Conservation (phyloP, 2,329 filamentous ascomycete species). For the Didymella arachidicola region DNA sequence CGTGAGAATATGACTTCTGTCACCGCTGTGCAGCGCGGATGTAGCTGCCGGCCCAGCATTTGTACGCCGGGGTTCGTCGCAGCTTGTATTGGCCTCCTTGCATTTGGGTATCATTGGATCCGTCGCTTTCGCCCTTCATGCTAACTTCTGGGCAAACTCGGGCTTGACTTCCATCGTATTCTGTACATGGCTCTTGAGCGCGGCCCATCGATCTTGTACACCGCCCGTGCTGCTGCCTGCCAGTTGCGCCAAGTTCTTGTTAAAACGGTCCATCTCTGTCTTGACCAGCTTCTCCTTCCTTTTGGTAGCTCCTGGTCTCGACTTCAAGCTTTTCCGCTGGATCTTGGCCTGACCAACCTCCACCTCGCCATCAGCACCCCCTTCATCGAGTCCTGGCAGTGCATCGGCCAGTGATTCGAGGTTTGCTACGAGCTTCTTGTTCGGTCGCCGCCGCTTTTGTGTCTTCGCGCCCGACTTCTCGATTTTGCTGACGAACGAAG, state of each 20-base stretch:
- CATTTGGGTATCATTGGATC: conserved; percentile 8
- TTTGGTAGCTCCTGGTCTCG: conserved; percentile 79
- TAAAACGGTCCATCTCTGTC: conserved; percentile 84
- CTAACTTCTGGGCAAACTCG: conserved; percentile 63
- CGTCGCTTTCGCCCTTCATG: neutral
- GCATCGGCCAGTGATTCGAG: conserved; percentile 81
- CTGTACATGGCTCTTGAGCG: conserved; percentile 82
- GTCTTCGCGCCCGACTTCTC: conserved; percentile 65
- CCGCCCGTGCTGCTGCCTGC: conserved; percentile 44
- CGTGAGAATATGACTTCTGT: neutral
- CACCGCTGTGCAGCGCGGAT: neutral
- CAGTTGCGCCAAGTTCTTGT: conserved; percentile 80
- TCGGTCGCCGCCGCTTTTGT: conserved; percentile 71
- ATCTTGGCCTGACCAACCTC: conserved; percentile 67
- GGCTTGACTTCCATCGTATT: conserved; percentile 89
- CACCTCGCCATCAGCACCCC: conserved; percentile 38
- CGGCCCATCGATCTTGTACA: conserved; percentile 70
- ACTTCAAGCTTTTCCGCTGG: conserved; percentile 71
- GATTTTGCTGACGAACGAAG: conserved; percentile 78
- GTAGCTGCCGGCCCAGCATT: neutral
- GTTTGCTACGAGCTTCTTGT: conserved; percentile 79
- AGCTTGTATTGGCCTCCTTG: neutral
- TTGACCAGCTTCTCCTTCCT: conserved; percentile 80
- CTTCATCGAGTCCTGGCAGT: conserved; percentile 68
- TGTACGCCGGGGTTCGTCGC: neutral